Evolutionary conservation across 108 stramenopile species (phyloP).

Genomic region (Cyclostephanos tholiformis): DNA sequence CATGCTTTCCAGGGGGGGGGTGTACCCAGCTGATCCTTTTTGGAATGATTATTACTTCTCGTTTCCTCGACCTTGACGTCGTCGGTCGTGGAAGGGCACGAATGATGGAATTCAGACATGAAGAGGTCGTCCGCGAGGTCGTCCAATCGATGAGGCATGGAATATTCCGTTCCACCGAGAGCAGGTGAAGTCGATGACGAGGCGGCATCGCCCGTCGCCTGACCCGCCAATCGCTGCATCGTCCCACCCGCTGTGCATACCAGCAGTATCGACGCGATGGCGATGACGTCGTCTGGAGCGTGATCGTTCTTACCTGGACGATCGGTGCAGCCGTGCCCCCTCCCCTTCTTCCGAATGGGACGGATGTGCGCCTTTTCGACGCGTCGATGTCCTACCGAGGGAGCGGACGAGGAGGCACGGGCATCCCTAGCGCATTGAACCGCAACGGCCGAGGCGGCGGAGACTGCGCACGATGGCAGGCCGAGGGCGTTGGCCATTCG

Average conservation of each 20-base stretch:
- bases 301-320: background rate
- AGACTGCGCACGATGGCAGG: constrained; percentile 25
- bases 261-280: constrained; percentile 36
- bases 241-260: constrained; percentile 36
- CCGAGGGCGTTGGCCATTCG: constrained; percentile 32
- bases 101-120: background rate
- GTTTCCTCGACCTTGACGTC: background rate
- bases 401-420: background rate
- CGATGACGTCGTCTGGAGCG: constrained; percentile 22
- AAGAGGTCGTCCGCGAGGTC: constrained; percentile 24
- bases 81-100: background rate
- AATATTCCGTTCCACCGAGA: background rate
- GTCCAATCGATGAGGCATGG: constrained; percentile 22
- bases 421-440: constrained; percentile 33
- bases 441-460: constrained; percentile 24
- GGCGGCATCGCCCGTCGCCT: constrained; percentile 18
- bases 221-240: constrained; percentile 39
- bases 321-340: background rate
- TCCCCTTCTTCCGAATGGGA: constrained; percentile 5
- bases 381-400: background rate
- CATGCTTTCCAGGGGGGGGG: constrained; percentile 40
- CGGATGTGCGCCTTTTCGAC: constrained; percentile 10
- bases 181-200: background rate
- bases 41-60: background rate
- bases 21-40: no score